These are phyloP conservation scores for Pichia sp. DNA, from an alignment of 1,139 yeast genomes.

Conservation along the genomic window DNA sequence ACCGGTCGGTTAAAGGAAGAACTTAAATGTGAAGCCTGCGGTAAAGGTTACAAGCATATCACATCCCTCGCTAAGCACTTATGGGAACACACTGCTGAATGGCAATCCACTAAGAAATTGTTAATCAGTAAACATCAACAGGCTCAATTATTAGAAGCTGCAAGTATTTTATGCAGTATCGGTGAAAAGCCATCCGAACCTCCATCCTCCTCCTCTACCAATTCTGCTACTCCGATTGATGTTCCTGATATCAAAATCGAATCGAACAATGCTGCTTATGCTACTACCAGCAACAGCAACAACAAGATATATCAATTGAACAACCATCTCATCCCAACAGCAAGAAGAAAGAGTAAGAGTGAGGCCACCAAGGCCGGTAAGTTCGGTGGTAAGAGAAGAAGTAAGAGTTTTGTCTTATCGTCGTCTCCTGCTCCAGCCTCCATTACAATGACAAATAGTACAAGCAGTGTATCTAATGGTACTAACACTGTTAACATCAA, in stretches of 20 bases:
- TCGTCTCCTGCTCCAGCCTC: neutral
- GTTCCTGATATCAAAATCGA: neutral
- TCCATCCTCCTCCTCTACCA: constrained; percentile 3
- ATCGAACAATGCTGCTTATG: neutral
- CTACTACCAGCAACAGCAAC: neutral
- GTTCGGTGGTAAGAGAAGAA: constrained; percentile 18
- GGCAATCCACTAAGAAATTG: constrained; percentile 82
- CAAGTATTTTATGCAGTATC: constrained; percentile 81
- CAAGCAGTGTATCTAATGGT: neutral
- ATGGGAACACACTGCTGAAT: constrained; percentile 92
- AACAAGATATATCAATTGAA: constrained; percentile 6
- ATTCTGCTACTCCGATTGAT: neutral
- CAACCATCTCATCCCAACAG: constrained; percentile 4
- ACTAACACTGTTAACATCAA: no score
- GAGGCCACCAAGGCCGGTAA: constrained; percentile 16
- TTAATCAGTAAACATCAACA: constrained; percentile 89
- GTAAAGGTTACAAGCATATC: constrained; percentile 85
- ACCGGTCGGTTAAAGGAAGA: constrained; percentile 82
- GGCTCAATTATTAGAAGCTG: constrained; percentile 86
- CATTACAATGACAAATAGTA: neutral
- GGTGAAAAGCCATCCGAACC: constrained; percentile 46
- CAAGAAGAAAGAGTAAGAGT: constrained; percentile 16
- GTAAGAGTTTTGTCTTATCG: constrained; percentile 12
- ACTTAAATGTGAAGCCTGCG: constrained; percentile 85
- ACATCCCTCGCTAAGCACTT: constrained; percentile 73